Base-by-base conservation (phyloP, 768 basidiomycete genomes). In the Nevesoporus exiguus region DNA sequence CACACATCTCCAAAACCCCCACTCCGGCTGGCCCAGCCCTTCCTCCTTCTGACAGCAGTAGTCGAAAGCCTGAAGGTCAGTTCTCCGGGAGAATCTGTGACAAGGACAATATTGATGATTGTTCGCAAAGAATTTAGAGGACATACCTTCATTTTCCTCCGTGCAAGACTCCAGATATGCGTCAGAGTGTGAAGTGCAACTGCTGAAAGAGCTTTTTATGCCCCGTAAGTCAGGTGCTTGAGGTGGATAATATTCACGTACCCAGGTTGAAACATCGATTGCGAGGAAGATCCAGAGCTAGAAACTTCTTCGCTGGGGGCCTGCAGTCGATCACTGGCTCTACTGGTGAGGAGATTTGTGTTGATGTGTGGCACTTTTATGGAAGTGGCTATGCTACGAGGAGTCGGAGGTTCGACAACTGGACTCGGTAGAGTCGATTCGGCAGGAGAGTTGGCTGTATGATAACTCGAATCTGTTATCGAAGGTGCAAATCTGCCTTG, bases 1-100 rank as follows among this genome's bases (percentile, higher is more conserved):
- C 64, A 68, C 27, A 68, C 44, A 42, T 70, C 55, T 25, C 57
- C 66, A 24, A 56, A 67, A 11, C 10, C 27, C 5, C 66, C 66
- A 25, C 27, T n/a, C 3, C 22, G 41, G 17, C 36, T 49, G 21
- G 65, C 22, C 36, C 41, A 65, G 7, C 0, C 3, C 14, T 24
- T 1, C 43, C 7, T 57, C 36, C 54, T 65, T 27, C 14, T 47
- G 6, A 66, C 27, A 13, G 5, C 33, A 1, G 52, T 21, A 34
- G 34, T n/a, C 3, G 56, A 31, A 36, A 46, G 22, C 17, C 11
- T 39, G 50, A 56, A 57, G 21, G 55, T 51, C 13, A 51, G n/a
- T 51, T 61, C 25, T n/a, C 7, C n/a, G 19, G 52, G 34, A 24
- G 22, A 17, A 31, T 22, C 61, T 66, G 47, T 55, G 22, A 50